A percentile compares a stretch with the other conserved stretches of the same genome.
These are phyloP conservation scores for Aspergillus awamori DNA, from an alignment of 2,329 filamentous ascomycete genomes.

Conservation along the genomic window DNA sequence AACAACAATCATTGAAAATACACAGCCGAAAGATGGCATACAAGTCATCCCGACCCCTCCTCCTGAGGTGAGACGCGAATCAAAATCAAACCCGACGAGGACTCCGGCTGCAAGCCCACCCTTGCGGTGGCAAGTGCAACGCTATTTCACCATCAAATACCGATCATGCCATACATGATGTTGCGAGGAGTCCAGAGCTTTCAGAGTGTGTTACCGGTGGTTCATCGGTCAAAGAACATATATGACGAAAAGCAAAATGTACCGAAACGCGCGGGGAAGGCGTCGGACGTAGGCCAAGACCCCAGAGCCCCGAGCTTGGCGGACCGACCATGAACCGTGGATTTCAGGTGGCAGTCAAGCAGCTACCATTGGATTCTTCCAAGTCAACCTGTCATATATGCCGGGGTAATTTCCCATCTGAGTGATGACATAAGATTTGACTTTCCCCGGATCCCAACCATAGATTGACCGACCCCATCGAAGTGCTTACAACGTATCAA, in stretches of 20 bases:
- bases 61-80: background rate
- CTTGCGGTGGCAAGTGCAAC: background rate
- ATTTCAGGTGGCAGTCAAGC: background rate
- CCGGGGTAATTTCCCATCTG: slow-evolving; percentile 7
- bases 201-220: background rate
- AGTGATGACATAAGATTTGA: slow-evolving; percentile 9
- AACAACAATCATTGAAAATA: too few relatives aligned
- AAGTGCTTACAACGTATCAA: background rate
- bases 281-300: background rate
- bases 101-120: background rate
- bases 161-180: background rate
- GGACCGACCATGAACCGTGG: background rate
- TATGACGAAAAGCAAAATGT: background rate
- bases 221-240: background rate
- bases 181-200: background rate
- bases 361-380: background rate
- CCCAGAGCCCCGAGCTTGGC: background rate
- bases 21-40: too few relatives aligned
- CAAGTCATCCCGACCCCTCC: too few relatives aligned
- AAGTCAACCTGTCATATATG: slow-evolving; percentile 5
- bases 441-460: slow-evolving; percentile 7
- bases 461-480: background rate
- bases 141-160: background rate
- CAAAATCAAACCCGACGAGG: background rate
- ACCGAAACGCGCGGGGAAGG: background rate